Conservation (phyloP, 768 basidiomycete species). For the Kwoniella shandongensis region DNA sequence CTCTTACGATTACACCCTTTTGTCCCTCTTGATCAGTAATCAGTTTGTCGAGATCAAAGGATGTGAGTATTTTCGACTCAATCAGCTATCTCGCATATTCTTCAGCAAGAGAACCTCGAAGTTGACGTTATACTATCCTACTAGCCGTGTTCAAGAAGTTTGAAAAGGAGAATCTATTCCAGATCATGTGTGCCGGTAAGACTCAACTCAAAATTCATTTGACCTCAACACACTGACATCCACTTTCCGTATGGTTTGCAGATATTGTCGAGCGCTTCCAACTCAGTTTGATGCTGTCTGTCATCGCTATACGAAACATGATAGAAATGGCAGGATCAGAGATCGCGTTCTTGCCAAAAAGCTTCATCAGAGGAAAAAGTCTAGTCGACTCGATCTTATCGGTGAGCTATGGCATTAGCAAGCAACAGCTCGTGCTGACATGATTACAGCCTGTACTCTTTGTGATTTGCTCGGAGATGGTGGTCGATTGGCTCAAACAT, state of each 20-base stretch:
- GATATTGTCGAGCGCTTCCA: constrained; percentile 98
- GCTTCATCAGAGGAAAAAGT: constrained; percentile 51
- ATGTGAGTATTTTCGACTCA: constrained; percentile 55
- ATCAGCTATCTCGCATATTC: neutral
- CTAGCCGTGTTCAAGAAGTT: constrained; percentile 91
- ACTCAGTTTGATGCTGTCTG: constrained; percentile 80
- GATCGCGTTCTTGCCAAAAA: constrained; percentile 67
- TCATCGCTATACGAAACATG: constrained; percentile 90
- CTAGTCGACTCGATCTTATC: constrained; percentile 73
- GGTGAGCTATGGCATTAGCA: constrained; percentile 55
- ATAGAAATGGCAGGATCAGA: constrained; percentile 91
- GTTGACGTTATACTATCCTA: constrained; percentile 3
- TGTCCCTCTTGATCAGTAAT: constrained; percentile 91
- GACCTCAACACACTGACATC: neutral
- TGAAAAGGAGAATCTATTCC: constrained; percentile 97
- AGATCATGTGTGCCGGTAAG: constrained; percentile 93
- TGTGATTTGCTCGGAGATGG: constrained; percentile 85
- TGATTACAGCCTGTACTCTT: constrained; percentile 76
- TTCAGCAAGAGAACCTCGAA: neutral
- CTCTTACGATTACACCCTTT: constrained; percentile 91
- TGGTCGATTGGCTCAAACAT: constrained; percentile 98
- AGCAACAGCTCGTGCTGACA: neutral
- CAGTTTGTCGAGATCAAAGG: constrained; percentile 99
- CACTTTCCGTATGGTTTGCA: constrained; percentile 42
- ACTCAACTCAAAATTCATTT: neutral